These are phyloP conservation scores for Penicillium italicum DNA, from an alignment of 2,329 filamentous ascomycete species.

Conservation along the genomic window DNA sequence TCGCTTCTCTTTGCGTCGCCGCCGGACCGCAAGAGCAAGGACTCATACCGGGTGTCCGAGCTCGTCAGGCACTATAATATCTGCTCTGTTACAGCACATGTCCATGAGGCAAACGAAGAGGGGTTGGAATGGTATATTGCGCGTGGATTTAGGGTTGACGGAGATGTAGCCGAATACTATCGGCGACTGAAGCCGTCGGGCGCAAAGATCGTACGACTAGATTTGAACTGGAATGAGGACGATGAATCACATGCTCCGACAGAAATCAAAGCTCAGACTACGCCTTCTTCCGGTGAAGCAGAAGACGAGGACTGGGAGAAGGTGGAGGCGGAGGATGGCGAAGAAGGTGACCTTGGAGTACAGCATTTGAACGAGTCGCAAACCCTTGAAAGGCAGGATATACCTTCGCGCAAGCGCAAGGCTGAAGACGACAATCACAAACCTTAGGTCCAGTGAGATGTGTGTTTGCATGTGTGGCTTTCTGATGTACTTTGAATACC, in stretches of 20 bases:
- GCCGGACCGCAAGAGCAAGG: slow-evolving; percentile 4
- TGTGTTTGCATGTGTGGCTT: slow-evolving; percentile 3
- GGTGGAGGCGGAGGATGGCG: slow-evolving; percentile 37
- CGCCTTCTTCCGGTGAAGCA: slow-evolving; percentile 13
- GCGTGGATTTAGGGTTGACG: slow-evolving; percentile 53
- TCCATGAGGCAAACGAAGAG: slow-evolving; percentile 61
- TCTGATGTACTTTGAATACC: slow-evolving; percentile 14
- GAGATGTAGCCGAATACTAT: slow-evolving; percentile 57
- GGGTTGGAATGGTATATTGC: slow-evolving; percentile 59
- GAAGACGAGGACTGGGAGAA: slow-evolving; percentile 45
- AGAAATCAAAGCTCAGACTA: background rate
- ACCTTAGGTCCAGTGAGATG: slow-evolving; percentile 16
- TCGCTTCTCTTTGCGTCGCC: slow-evolving; percentile 33
- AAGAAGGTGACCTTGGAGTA: slow-evolving; percentile 33
- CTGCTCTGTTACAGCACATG: slow-evolving; percentile 56
- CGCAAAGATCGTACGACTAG: slow-evolving; percentile 50
- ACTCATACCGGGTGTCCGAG: slow-evolving; percentile 27
- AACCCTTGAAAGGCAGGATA: slow-evolving; percentile 26
- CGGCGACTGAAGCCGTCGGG: slow-evolving; percentile 54
- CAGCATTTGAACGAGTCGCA: slow-evolving; percentile 34
- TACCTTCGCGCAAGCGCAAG: slow-evolving; percentile 28
- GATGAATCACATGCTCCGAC: background rate
- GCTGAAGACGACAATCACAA: slow-evolving; percentile 26
- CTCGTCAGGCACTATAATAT: slow-evolving; percentile 50
- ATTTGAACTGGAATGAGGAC: slow-evolving; percentile 30